Evolutionary conservation across 2,329 filamentous ascomycete species (phyloP), one percentile per base, ranked within the genome.

Genomic region (Akanthomyces uredinophilus): DNA sequence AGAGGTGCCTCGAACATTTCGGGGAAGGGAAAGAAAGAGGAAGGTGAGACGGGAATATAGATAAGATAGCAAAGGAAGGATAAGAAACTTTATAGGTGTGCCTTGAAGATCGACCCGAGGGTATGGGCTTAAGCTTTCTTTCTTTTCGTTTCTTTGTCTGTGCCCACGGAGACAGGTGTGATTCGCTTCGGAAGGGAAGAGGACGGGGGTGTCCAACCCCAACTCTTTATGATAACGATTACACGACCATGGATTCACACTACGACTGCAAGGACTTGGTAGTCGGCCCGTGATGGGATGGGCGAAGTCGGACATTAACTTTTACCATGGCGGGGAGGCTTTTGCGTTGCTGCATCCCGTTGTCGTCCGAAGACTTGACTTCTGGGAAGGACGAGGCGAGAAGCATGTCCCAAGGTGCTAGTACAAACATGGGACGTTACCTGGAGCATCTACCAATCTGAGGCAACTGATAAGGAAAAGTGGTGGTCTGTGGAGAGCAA

Each of bases 141-240:
- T 7, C 5, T 49, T 35, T 46, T 46, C 7, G 32, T 35, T 8
- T 39, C 7, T 11, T 43, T 16, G 54, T 56, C 27, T 47, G 54
- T 37, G 54, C 54, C 54, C 44, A 39, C 29, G 18, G 14, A n/a
- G n/a, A 5, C 29, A 20, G 29, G 18, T 57, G 22, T 47, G n/a
- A 37, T 39, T 39, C 22, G 24, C 3, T 24, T 39, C 7, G 53
- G 27, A 7, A 20, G 32, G 16, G 18, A 44, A 6, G 41, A 7
- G 13, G 14, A 29, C 27, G 27, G 27, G 55, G 46, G n/a, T n/a
- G n/a, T n/a, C 18, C 56, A 51, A 35, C 24, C 56, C 22, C 46
- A 43, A 35, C 56, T 51, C 56, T 59, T 51, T 59, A 59, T 59
- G 56, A 51, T 59, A 43, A 59, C 39, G 56, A 59, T 59, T 39